Conservation (phyloP, 371 early-diverging fungal species). For the Lichtheimia hyalospora region DNA sequence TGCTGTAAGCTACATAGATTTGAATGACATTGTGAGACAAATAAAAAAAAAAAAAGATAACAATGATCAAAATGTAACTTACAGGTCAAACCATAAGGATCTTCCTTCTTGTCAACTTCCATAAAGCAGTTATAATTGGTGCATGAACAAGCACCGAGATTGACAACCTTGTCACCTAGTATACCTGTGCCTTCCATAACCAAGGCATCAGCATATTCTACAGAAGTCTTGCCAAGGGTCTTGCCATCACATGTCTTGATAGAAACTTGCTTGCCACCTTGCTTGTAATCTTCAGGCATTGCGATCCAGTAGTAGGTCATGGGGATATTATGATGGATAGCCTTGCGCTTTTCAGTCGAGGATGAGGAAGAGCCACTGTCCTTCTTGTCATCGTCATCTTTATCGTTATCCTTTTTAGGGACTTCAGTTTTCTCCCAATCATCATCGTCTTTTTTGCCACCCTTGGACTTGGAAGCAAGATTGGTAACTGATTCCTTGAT, state of each 20-base stretch:
- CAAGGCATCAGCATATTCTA: slow-evolving; percentile 24
- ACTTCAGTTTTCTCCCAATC: slow-evolving; percentile 1
- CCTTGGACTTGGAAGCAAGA: slow-evolving; percentile 6
- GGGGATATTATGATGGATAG: slow-evolving; percentile 9
- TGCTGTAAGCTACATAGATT: slow-evolving; percentile 5
- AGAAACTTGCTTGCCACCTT: slow-evolving; percentile 15
- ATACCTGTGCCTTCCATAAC: slow-evolving; percentile 34
- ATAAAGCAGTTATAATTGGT: slow-evolving; percentile 27
- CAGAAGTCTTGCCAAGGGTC: slow-evolving; percentile 19
- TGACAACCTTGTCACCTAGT: slow-evolving; percentile 21
- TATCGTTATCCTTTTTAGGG: slow-evolving; percentile 4
- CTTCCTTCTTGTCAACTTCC: slow-evolving; percentile 20
- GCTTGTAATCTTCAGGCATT: slow-evolving; percentile 17
- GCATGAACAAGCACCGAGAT: slow-evolving; percentile 30
- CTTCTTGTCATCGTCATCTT: slow-evolving; percentile 10
- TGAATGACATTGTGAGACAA: not conserved
- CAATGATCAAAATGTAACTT: not conserved
- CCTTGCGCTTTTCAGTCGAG: slow-evolving; percentile 15
- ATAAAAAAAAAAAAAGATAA: not conserved
- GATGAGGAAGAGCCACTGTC: not conserved
- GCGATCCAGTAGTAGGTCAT: slow-evolving; percentile 37
- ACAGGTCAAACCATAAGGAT: slow-evolving; percentile 25
- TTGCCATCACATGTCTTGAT: slow-evolving; percentile 31
- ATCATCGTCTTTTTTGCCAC: not conserved
- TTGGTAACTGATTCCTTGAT: slow-evolving; percentile 3